Evolutionary conservation across 2,329 filamentous ascomycete genomes (phyloP), one percentile per base, ranked within the genome.

Genomic region (Neofusicoccum sp.): DNA sequence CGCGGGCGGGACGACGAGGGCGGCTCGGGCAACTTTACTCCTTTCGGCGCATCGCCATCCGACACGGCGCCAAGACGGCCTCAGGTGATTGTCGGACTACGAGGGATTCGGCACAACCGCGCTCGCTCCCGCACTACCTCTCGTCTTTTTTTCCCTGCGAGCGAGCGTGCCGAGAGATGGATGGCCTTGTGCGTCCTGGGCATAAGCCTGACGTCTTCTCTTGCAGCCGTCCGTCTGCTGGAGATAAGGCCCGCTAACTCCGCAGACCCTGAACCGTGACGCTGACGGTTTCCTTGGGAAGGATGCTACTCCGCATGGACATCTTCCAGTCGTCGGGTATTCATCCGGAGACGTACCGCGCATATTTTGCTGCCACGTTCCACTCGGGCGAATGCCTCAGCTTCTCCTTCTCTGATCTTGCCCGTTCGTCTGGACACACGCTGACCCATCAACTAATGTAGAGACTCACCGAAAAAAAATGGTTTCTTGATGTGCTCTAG

Each of bases 41-140:
- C 29, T n/a, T 39, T 56, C 54, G 39, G 54, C n/a, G 39, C 54
- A 56, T 56, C 14, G 39, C 39, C 29, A 14, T 11, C 39, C 54
- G 41, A 6, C 41, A 12, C 37, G 36, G 6, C 5, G 29, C 28
- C 37, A 36, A 29, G 52, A 12, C 14, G 39, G 29, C 41, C 34
- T 56, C 54, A 56, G 54, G 39, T 56, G 54, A 56, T 39, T 22
- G 31, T 16, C 29, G 22, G 50, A 56, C 50, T 36, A 41, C 22
- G 14, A 8, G 5, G 12, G 45, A 12, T 2, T 14, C 12, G 11
- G 45, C 45, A 28, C n/a, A 31, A 16, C 49, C 44, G 28, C 52
- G 44, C 52, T 56, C 37, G 37, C 14, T 5, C 22, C 22, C 50
- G 31, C 50, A 28, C 34, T 6, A 28, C 33, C 33, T 36, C 41